These are phyloP conservation scores for Solanum infundibuliforme DNA, from an alignment of 257 asterid species.

Conservation along the genomic window DNA sequence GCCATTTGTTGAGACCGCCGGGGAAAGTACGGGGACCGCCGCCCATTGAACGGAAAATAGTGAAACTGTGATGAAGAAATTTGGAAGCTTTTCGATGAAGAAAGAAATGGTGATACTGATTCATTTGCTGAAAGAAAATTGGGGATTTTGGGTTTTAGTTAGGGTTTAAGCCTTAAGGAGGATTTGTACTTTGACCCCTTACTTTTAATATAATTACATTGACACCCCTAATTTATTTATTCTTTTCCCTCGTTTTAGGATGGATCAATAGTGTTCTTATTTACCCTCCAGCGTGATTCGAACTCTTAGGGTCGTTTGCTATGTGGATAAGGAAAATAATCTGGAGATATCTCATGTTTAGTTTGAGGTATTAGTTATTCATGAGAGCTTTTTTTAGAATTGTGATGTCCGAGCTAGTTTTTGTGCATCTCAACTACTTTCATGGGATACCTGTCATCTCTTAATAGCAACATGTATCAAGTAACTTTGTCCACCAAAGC, in stretches of 20 bases:
- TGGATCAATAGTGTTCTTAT: neutral
- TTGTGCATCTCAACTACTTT: fast-evolving
- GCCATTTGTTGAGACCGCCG: slow-evolving; percentile 97
- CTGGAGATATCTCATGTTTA: neutral
- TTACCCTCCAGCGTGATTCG: fast-evolving
- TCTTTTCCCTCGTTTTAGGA: neutral
- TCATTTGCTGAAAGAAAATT: neutral
- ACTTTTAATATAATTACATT: neutral
- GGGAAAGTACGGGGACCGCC: slow-evolving; percentile 94
- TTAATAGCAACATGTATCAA: neutral
- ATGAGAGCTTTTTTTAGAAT: neutral
- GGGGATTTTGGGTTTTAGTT: neutral
- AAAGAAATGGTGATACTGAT: neutral
- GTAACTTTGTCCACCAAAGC: fast-evolving
- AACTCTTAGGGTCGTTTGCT: too few species aligned
- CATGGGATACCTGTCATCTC: neutral
- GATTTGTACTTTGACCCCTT: neutral
- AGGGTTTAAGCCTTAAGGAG: neutral
- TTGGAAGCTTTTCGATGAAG: neutral
- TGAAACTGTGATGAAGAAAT: slow-evolving; percentile 15
- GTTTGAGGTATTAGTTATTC: neutral
- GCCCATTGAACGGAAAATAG: slow-evolving; percentile 66
- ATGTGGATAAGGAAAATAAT: too few species aligned
- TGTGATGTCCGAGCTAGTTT: fast-evolving
- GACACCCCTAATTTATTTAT: neutral